These are phyloP conservation scores for Glebionis coronaria DNA, from an alignment of 129 eudicot species.

Conservation along the genomic window DNA sequence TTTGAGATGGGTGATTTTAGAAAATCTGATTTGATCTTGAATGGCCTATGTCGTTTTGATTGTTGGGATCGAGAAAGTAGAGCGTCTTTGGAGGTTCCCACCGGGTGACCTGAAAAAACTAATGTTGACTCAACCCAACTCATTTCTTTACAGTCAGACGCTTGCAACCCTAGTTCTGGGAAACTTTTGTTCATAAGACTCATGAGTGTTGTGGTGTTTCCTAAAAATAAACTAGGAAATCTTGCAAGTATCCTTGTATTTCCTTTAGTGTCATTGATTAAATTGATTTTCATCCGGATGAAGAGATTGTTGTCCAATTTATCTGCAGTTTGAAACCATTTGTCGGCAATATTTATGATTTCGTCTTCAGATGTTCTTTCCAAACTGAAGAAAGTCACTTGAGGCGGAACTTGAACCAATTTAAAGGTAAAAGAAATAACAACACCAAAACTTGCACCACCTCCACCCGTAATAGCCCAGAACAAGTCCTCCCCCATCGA, in stretches of 20 bases:
- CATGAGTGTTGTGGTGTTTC: conserved; percentile 29
- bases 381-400: conserved; percentile 37
- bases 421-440: conserved; percentile 38
- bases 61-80: conserved; percentile 38
- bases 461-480: conserved; percentile 75
- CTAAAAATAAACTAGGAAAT: conserved; percentile 36
- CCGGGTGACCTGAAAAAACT: conserved; percentile 21
- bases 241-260: conserved; percentile 2
- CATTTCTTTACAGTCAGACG: conserved; percentile 32
- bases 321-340: conserved; percentile 33
- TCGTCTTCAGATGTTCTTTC: conserved; percentile 24
- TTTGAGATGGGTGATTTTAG: conserved; percentile 35
- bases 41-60: background rate
- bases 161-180: conserved; percentile 33
- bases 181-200: conserved; percentile 23
- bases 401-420: conserved; percentile 36
- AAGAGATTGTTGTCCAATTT: conserved; percentile 36
- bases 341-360: conserved; percentile 14
- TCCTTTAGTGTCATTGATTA: conserved; percentile 11
- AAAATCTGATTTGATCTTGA: conserved; percentile 51
- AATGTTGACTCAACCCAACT: conserved; percentile 45
- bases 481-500: conserved; percentile 69
- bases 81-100: conserved; percentile 27
- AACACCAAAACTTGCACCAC: conserved; percentile 56
- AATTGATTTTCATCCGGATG: conserved; percentile 32